Percentiles rank a stretch among this genome's conserved stretches.
Evolutionary conservation across 768 basidiomycete species (phyloP).

Genomic region (Psilocybe cyanescens): DNA sequence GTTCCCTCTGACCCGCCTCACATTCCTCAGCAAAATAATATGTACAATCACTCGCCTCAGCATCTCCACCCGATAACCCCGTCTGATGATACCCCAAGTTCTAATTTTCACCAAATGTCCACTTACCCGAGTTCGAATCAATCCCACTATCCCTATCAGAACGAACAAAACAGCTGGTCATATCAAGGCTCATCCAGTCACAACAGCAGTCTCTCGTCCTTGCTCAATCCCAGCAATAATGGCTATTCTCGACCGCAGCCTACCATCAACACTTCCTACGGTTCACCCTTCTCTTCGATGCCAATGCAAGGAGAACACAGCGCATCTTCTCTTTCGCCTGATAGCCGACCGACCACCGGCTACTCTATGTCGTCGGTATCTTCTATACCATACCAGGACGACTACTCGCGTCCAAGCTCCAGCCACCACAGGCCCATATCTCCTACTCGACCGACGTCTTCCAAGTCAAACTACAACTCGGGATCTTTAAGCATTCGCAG

Average conservation of each 20-base stretch:
- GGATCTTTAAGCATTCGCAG: conserved; percentile 72
- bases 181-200: conserved; percentile 61
- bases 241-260: conserved; percentile 64
- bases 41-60: conserved; percentile 66
- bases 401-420: conserved; percentile 77
- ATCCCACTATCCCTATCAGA: conserved; percentile 56
- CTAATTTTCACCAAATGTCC: conserved; percentile 45
- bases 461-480: conserved; percentile 58
- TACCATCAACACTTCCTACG: conserved; percentile 75
- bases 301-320: conserved; percentile 70
- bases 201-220: conserved; percentile 75
- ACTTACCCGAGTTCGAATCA: conserved; percentile 47
- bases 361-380: conserved; percentile 87
- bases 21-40: conserved; percentile 52
- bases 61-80: conserved; percentile 71
- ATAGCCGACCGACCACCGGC: conserved; percentile 84
- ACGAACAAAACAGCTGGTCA: conserved; percentile 62
- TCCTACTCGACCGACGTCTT: conserved; percentile 69
- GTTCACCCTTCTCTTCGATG: conserved; percentile 70
- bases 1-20: conserved; percentile 78
- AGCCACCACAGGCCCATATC: conserved; percentile 77
- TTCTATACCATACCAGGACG: conserved; percentile 74
- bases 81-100: conserved; percentile 68
- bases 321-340: conserved; percentile 78
- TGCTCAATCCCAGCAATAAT: conserved; percentile 72